Percentiles rank a stretch among this genome's conserved stretches.
Evolutionary conservation across 768 basidiomycete genomes (phyloP).

Genomic region (Lentinula raphanica): DNA sequence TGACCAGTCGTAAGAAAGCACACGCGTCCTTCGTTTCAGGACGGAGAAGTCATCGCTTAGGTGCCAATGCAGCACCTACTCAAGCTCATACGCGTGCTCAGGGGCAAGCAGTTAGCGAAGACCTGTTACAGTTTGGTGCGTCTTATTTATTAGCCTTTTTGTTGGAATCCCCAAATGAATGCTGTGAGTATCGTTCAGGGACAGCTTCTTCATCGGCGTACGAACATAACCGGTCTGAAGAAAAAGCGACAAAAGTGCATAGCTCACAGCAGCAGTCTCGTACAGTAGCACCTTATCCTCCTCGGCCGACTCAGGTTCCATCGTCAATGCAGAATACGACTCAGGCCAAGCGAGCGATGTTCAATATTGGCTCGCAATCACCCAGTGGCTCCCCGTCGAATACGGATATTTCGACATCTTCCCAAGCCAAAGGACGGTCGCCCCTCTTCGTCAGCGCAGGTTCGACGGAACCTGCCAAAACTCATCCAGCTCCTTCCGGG

Average conservation of each 20-base stretch:
- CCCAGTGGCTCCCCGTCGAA: constrained; percentile 34
- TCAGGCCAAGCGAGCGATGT: constrained; percentile 28
- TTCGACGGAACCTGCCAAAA: too few relatives aligned
- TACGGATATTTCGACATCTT: constrained; percentile 8
- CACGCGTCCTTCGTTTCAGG: neutral
- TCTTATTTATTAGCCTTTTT: neutral
- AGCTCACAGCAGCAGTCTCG: neutral
- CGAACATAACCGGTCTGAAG: neutral
- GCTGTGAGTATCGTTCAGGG: neutral
- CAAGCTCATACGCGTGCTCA: neutral
- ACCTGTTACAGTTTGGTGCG: neutral
- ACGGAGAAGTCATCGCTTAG: neutral
- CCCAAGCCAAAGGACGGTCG: neutral
- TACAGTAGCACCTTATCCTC: neutral
- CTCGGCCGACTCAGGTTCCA: constrained; percentile 9
- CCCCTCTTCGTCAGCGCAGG: neutral
- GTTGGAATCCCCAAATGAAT: neutral
- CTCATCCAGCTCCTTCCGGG: neutral
- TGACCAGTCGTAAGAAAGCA: constrained; percentile 2
- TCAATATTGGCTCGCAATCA: constrained; percentile 58
- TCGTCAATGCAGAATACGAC: neutral
- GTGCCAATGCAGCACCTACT: neutral
- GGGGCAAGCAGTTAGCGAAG: neutral
- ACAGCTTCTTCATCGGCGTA: neutral
- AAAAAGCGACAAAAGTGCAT: constrained; percentile 1